Conservation (phyloP, 345 rosid species). For the Raphanus sativus region DNA sequence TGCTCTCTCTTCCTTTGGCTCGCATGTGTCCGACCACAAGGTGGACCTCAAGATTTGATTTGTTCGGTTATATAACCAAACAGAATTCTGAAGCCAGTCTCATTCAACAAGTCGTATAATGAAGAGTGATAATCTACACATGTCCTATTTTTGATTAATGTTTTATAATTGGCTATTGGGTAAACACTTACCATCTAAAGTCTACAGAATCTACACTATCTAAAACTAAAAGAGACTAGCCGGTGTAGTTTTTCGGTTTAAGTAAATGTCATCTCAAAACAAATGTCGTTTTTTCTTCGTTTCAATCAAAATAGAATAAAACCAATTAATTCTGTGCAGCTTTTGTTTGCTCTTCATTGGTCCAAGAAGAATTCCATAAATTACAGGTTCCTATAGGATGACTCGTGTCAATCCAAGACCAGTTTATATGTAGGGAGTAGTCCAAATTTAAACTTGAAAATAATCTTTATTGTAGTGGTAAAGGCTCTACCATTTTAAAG, state of each 20-base stretch:
- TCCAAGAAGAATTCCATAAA: neutral
- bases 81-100: constrained; percentile 20
- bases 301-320: neutral
- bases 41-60: constrained; percentile 27
- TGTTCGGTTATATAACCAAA: constrained; percentile 30
- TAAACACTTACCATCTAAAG: neutral
- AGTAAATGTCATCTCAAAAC: neutral
- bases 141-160: constrained; percentile 5
- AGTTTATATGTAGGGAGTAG: neutral
- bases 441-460: neutral
- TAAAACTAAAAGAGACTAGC: neutral
- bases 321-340: neutral
- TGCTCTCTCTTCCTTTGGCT: constrained; percentile 19
- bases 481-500: neutral
- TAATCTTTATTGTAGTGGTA: neutral
- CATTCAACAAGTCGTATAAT: constrained; percentile 22
- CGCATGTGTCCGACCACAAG: constrained; percentile 30
- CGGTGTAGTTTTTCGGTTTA: neutral
- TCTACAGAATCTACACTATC: neutral
- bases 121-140: neutral
- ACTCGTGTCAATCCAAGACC: neutral
- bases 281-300: neutral
- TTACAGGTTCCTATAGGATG: neutral
- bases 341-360: neutral
- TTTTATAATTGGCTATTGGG: constrained; percentile 9